These are phyloP conservation scores for Dipodascopsis tothii DNA, from an alignment of 805 yeast species.

Conservation along the genomic window DNA sequence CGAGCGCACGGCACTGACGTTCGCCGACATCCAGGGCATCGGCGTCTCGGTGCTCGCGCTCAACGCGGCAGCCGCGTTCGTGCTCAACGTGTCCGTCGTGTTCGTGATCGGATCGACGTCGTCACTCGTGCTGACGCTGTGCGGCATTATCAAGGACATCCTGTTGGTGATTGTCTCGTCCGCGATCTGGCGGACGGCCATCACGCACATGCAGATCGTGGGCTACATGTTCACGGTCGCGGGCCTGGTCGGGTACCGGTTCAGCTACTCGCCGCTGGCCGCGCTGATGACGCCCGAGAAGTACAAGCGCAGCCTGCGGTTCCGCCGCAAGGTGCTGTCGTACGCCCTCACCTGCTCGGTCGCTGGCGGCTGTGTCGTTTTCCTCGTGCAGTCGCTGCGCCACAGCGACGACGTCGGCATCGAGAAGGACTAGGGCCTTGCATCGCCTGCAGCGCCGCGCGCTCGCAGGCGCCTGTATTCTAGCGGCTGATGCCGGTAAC, in stretches of 20 bases:
- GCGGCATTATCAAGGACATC: slow-evolving; percentile 27
- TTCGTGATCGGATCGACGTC: slow-evolving; percentile 25
- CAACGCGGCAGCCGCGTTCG: slow-evolving; percentile 23
- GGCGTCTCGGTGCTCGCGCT: slow-evolving; percentile 15
- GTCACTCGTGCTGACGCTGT: slow-evolving; percentile 24
- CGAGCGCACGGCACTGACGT: slow-evolving; percentile 13
- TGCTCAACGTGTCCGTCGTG: slow-evolving; percentile 25
- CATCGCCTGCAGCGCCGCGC: background rate
- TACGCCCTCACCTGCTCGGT: background rate
- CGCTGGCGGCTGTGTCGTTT: background rate
- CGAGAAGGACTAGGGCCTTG: background rate
- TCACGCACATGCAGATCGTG: slow-evolving; percentile 21
- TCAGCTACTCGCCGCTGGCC: slow-evolving; percentile 19
- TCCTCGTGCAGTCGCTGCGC: background rate
- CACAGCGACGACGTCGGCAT: background rate
- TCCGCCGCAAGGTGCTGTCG: background rate
- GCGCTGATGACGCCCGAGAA: slow-evolving; percentile 1
- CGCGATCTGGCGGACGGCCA: slow-evolving; percentile 24
- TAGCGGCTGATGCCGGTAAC: no score
- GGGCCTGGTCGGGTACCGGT: slow-evolving; percentile 25
- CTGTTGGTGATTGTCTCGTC: slow-evolving; percentile 24
- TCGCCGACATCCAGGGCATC: slow-evolving; percentile 9
- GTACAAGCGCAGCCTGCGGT: background rate
- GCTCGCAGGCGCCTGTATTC: no score
- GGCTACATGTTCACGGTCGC: slow-evolving; percentile 24